Conservation (phyloP, 129 eudicot genomes). For the Escallonia rubra region DNA sequence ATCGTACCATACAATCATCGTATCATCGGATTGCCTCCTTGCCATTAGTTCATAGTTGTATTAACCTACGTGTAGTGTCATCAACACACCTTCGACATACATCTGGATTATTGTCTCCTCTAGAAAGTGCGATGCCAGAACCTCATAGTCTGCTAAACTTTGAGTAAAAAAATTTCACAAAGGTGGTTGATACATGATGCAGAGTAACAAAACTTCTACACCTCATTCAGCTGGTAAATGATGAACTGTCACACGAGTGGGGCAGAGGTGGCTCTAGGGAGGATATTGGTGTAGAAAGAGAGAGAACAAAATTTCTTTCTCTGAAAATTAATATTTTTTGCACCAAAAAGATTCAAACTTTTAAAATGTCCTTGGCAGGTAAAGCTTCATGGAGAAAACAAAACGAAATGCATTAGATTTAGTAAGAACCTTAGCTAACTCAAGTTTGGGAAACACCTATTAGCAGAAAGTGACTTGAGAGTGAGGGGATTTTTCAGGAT, state of each 20-base stretch:
- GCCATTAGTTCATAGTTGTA: slow-evolving; percentile 22
- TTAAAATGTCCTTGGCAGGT: no score
- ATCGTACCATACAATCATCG: slow-evolving; percentile 30
- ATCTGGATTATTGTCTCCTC: slow-evolving; percentile 30
- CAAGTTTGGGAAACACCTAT: no score
- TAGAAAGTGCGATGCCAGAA: slow-evolving; percentile 30
- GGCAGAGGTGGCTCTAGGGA: slow-evolving; percentile 24
- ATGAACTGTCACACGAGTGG: slow-evolving; percentile 13
- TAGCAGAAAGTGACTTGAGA: no score
- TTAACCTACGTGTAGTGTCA: neutral
- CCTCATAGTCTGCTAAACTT: slow-evolving; percentile 12
- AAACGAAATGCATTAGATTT: no score
- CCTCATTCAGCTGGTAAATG: slow-evolving; percentile 6
- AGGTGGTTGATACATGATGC: no score
- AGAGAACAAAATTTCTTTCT: no score
- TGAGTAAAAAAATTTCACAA: slow-evolving; percentile 16
- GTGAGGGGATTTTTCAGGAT: no score
- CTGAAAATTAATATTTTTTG: no score
- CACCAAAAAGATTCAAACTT: no score
- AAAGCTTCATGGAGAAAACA: no score
- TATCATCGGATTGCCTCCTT: slow-evolving; percentile 30
- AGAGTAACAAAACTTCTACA: neutral
- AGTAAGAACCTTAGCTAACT: no score
- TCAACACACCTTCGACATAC: slow-evolving; percentile 25
- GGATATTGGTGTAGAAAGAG: slow-evolving; percentile 9